Conservation (phyloP, 148 eudicot genomes). For the Talinum fruticosum region DNA sequence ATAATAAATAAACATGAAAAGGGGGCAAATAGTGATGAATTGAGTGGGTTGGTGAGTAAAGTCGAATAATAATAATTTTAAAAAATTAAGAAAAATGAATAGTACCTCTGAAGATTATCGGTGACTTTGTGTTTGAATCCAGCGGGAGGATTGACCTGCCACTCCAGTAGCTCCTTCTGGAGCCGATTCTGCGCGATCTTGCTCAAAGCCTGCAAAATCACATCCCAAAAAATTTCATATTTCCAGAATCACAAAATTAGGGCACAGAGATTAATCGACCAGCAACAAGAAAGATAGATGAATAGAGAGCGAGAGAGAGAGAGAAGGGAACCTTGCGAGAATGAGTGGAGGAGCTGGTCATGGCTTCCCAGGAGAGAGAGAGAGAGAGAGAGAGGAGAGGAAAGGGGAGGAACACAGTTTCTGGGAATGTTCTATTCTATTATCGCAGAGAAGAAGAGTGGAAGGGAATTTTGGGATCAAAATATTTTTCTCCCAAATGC, state of each 20-base stretch:
- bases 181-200: constrained; percentile 52
- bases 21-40: neutral
- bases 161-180: constrained; percentile 46
- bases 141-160: constrained; percentile 51
- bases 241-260: neutral
- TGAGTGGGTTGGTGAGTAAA: neutral
- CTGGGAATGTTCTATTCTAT: neutral
- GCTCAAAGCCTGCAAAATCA: constrained; percentile 36
- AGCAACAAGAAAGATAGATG: neutral
- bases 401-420: neutral
- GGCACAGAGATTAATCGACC: neutral
- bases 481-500: neutral
- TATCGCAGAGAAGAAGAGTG: neutral
- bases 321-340: constrained; percentile 38
- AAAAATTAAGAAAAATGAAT: no score
- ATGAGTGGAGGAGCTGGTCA: constrained; percentile 40
- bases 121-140: constrained; percentile 43
- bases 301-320: neutral
- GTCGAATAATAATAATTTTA: neutral
- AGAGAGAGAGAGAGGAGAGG: neutral
- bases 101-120: constrained; percentile 55
- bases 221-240: neutral
- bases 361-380: constrained; percentile 7
- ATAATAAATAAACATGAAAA: neutral
- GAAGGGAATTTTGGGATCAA: neutral